Evolutionary conservation across 768 basidiomycete genomes (phyloP).

Genomic region (Leucogyrophana mollusca): DNA sequence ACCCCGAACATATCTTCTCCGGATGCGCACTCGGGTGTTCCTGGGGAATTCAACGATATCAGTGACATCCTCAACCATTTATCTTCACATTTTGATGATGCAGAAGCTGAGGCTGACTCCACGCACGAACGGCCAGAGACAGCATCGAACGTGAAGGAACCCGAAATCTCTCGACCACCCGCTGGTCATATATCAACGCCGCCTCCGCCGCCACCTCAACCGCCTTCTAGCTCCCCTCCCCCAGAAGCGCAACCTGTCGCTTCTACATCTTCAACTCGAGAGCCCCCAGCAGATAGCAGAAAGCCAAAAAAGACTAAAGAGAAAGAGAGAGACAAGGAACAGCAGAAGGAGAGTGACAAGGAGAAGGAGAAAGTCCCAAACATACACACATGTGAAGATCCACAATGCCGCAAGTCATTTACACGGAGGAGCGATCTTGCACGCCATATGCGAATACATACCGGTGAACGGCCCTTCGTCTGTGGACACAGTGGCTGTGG

Average conservation of each 20-base stretch:
- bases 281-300: conserved; percentile 19
- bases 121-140: conserved; percentile 39
- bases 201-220: conserved; percentile 25
- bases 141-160: conserved; percentile 25
- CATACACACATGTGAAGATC: conserved; percentile 65
- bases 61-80: conserved; percentile 77
- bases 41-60: conserved; percentile 67
- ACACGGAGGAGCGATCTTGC: conserved; percentile 81
- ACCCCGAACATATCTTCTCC: conserved; percentile 29
- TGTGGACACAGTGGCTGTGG: conserved; percentile 74
- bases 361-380: conserved; percentile 48
- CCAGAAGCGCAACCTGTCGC: conserved; percentile 41
- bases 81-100: conserved; percentile 64
- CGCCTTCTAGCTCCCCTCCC: conserved; percentile 36
- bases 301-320: conserved; percentile 30
- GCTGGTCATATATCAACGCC: conserved; percentile 17
- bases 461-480: conserved; percentile 83
- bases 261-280: conserved; percentile 48
- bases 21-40: conserved; percentile 46
- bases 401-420: conserved; percentile 78
- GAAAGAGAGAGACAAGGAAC: conserved; percentile 23
- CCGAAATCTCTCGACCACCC: conserved; percentile 24
- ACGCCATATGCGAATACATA: conserved; percentile 87
- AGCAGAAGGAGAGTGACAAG: conserved; percentile 11
- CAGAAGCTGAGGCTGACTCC: conserved; percentile 44